phyloP scores from a whole-genome alignment of 768 basidiomycete species.

The Neoboletus subvelutipes region DNA sequence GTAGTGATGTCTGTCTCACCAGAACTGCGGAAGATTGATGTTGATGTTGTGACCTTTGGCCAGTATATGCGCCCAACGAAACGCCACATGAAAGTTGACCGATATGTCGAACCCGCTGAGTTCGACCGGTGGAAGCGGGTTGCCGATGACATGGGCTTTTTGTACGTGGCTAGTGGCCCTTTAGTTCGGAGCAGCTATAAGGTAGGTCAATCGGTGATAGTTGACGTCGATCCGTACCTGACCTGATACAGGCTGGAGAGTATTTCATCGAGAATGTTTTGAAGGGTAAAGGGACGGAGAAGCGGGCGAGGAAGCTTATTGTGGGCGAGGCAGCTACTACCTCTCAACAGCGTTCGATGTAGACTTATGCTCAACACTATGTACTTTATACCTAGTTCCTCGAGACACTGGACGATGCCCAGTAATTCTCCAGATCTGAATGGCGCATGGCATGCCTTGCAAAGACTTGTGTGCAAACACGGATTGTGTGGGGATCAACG shows the following conservation, averaged over 20 bases:
- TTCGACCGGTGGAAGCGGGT: conserved; percentile 89
- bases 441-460: not conserved
- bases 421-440: not conserved
- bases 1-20: conserved; percentile 5
- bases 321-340: conserved; percentile 17
- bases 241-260: conserved; percentile 75
- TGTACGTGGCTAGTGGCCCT: conserved; percentile 97
- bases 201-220: conserved; percentile 45
- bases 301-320: conserved; percentile 36
- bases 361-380: not conserved
- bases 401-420: conserved; percentile 3
- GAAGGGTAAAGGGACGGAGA: conserved; percentile 53
- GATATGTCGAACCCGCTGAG: conserved; percentile 92
- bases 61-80: conserved; percentile 99
- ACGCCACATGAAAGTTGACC: conserved; percentile 97
- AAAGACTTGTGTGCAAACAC: not conserved
- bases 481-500: not conserved
- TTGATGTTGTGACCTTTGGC: conserved; percentile 98
- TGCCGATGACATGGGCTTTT: conserved; percentile 92
- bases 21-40: conserved; percentile 87
- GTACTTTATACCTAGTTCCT: not conserved
- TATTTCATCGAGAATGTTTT: conserved; percentile 93
- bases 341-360: conserved; percentile 10
- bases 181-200: conserved; percentile 96
- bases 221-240: not conserved